phyloP scores from a whole-genome alignment of 139 green algal species.

The Closterium sp. region DNA sequence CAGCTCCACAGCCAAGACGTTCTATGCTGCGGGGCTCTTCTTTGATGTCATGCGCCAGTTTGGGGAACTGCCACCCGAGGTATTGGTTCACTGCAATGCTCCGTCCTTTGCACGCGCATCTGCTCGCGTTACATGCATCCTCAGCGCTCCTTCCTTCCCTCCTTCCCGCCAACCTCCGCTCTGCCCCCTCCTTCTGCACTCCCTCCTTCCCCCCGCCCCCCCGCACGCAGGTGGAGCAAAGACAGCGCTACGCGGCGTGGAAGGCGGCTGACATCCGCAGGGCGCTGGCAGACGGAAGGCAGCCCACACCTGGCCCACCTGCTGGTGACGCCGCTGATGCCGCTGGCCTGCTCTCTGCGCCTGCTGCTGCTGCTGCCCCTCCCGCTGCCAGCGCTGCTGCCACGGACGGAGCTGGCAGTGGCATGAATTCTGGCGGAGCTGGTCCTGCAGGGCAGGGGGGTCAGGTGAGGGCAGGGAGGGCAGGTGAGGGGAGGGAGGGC shows the following conservation, averaged over 20 bases:
- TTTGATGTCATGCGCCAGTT: slow-evolving; percentile 81
- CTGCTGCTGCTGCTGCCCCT: too few relatives aligned
- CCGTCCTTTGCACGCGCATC: too few relatives aligned
- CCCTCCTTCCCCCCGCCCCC: not conserved
- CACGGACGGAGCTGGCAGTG: too few relatives aligned
- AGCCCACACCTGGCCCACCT: slow-evolving; percentile 13
- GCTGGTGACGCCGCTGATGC: slow-evolving; percentile 1
- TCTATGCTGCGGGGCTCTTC: slow-evolving; percentile 83
- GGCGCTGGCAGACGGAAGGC: slow-evolving; percentile 72
- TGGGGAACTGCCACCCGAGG: slow-evolving; percentile 63
- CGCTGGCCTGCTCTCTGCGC: not conserved
- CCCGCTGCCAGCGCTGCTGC: not conserved
- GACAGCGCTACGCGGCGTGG: slow-evolving; percentile 81
- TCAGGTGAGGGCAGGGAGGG: not conserved
- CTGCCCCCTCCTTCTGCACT: not conserved
- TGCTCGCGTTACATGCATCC: too few relatives aligned
- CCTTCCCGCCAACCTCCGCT: not conserved
- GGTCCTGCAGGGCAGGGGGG: not conserved
- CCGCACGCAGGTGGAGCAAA: slow-evolving; percentile 59
- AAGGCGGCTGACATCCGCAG: slow-evolving; percentile 83
- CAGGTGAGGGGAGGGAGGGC: not conserved
- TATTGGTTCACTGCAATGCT: not conserved
- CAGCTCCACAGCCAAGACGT: slow-evolving; percentile 73
- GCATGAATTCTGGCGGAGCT: not conserved
- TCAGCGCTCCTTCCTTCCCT: not conserved